Conservation (phyloP, 192 early-diverging fungal genomes). For the Backusella macrospora region DNA sequence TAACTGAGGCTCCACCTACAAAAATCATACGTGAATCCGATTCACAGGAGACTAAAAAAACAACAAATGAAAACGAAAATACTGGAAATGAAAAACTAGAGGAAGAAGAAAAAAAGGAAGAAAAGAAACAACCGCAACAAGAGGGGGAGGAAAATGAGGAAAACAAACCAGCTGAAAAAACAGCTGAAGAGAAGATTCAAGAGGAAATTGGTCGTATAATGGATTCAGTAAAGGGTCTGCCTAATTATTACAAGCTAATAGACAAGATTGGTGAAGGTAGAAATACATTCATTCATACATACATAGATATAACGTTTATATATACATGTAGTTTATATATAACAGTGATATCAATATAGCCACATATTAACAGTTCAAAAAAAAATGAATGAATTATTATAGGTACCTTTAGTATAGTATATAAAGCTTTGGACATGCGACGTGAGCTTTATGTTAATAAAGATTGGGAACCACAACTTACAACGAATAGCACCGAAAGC, state of each 20-base stretch:
- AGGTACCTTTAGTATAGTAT: conserved; percentile 93
- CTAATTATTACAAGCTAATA: conserved; percentile 65
- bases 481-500: neutral
- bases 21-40: neutral
- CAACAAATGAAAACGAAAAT: neutral
- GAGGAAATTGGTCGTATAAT: conserved; percentile 28
- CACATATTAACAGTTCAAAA: too few relatives aligned
- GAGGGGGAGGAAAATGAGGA: neutral
- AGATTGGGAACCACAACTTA: conserved; percentile 50
- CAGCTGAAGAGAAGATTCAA: neutral
- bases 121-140: neutral
- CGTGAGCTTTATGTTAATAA: conserved; percentile 75
- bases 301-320: neutral
- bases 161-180: neutral
- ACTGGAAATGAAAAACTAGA: neutral
- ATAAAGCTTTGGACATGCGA: conserved; percentile 82
- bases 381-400: neutral
- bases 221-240: conserved; percentile 53
- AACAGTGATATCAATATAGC: too few relatives aligned
- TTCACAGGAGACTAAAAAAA: neutral
- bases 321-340: neutral
- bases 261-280: conserved; percentile 84
- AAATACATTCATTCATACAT: neutral
- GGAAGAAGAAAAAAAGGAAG: neutral
- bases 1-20: neutral